A percentile compares a stretch with the other conserved stretches of the same genome.
These are phyloP conservation scores for Diddensiella caesifluorescens DNA, from an alignment of 805 yeast species.

Conservation along the genomic window DNA sequence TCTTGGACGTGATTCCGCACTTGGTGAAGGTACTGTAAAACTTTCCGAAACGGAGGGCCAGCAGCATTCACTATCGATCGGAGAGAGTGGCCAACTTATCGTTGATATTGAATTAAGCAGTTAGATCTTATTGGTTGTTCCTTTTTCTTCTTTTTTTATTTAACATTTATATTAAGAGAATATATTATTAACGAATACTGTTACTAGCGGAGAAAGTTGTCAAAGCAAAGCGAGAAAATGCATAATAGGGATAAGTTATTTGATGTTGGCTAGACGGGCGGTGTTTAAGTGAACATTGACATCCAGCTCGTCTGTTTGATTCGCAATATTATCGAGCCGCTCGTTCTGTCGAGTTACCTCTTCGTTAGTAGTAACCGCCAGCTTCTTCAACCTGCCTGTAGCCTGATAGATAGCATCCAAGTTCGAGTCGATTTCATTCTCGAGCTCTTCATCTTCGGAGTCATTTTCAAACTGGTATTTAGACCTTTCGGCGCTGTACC, in stretches of 20 bases:
- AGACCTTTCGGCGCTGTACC: constrained; percentile 42
- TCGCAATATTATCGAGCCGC: constrained; percentile 70
- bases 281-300: constrained; percentile 76
- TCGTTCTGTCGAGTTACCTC: constrained; percentile 77
- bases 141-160: constrained; percentile 1
- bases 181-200: neutral
- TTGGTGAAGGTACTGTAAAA: constrained; percentile 54
- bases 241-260: too few relatives aligned
- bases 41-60: constrained; percentile 7
- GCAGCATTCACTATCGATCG: neutral
- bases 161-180: constrained; percentile 1
- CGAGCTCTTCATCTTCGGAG: constrained; percentile 89
- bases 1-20: constrained; percentile 61
- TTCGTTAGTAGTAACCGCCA: constrained; percentile 66
- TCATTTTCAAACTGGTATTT: constrained; percentile 83
- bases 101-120: neutral
- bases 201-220: neutral
- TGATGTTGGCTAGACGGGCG: constrained; percentile 48
- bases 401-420: constrained; percentile 69
- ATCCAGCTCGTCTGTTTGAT: constrained; percentile 79
- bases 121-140: neutral
- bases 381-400: constrained; percentile 62
- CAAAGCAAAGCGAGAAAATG: too few relatives aligned
- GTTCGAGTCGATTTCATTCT: constrained; percentile 77
- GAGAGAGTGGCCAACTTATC: neutral